Percentiles rank a stretch among this genome's conserved stretches.
These are phyloP conservation scores for Uronychia setigera DNA, from an alignment of 73 alveolate genomes.

Conservation along the genomic window DNA sequence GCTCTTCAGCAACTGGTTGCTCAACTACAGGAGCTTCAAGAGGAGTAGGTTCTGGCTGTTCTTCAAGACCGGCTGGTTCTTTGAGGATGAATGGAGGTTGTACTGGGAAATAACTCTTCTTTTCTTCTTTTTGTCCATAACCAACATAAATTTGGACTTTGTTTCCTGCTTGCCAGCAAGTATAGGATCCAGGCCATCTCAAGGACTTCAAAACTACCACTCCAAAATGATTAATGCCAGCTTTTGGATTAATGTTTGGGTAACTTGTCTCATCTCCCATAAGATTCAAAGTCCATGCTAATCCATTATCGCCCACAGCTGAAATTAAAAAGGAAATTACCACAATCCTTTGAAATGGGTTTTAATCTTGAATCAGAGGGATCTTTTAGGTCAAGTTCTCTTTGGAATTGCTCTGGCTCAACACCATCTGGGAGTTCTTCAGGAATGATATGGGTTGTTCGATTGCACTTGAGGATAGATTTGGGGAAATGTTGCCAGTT, in stretches of 20 bases:
- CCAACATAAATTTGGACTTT: slow-evolving; percentile 55
- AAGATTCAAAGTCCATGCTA: slow-evolving; percentile 45
- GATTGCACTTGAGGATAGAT: slow-evolving; percentile 24
- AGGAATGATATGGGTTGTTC: slow-evolving; percentile 51
- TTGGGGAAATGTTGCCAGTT: slow-evolving; percentile 75
- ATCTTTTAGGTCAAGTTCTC: slow-evolving; percentile 43
- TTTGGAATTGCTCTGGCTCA: slow-evolving; percentile 46
- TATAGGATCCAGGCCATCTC: slow-evolving; percentile 65
- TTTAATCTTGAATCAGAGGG: slow-evolving; percentile 63
- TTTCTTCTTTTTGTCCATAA: slow-evolving; percentile 57
- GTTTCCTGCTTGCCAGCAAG: slow-evolving; percentile 46
- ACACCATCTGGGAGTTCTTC: slow-evolving; percentile 66
- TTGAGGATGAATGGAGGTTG: slow-evolving; percentile 45
- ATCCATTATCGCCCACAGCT: slow-evolving; percentile 23
- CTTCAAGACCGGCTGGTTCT: slow-evolving; percentile 54
- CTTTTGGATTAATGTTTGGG: slow-evolving; percentile 4
- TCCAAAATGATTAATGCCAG: slow-evolving; percentile 18
- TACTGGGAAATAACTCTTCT: slow-evolving; percentile 48
- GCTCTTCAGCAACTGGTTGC: slow-evolving; percentile 4
- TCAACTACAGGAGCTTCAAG: slow-evolving; percentile 6
- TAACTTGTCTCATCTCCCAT: slow-evolving; percentile 35
- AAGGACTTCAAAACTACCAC: slow-evolving; percentile 57
- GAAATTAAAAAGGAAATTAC: neutral
- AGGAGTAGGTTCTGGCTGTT: slow-evolving; percentile 45
- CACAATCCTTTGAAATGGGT: slow-evolving; percentile 40